phyloP scores from a whole-genome alignment of 257 asterid genomes.

The Solanum lycopersicoides region DNA sequence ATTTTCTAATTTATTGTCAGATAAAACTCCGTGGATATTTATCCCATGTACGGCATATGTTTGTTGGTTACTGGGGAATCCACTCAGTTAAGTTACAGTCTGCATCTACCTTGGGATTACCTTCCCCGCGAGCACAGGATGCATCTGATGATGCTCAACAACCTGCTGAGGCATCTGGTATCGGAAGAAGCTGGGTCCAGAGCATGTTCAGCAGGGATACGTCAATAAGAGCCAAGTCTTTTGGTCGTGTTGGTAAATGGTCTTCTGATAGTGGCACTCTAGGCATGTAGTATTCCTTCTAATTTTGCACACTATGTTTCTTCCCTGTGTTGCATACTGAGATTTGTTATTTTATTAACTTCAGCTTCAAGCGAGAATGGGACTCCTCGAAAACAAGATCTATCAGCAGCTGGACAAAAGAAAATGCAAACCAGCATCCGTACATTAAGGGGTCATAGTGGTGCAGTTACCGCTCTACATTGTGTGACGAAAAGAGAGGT shows the following conservation, averaged over 20 bases:
- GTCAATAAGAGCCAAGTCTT: constrained; percentile 50
- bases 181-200: constrained; percentile 97
- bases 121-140: constrained; percentile 87
- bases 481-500: constrained; percentile 94
- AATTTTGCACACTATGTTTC: constrained; percentile 1
- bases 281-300: constrained; percentile 11
- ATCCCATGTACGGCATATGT: constrained; percentile 76
- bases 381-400: constrained; percentile 51
- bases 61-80: constrained; percentile 83
- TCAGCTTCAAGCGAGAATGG: constrained; percentile 58
- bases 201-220: constrained; percentile 94
- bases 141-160: constrained; percentile 46
- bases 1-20: constrained; percentile 29
- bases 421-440: constrained; percentile 78
- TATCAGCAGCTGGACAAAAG: constrained; percentile 66
- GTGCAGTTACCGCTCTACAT: constrained; percentile 86
- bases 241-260: constrained; percentile 57
- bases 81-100: constrained; percentile 64
- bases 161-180: constrained; percentile 79
- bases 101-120: constrained; percentile 51
- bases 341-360: constrained; percentile 4
- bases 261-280: constrained; percentile 50
- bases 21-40: constrained; percentile 77
- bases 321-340: constrained; percentile 9
- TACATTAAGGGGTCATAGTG: constrained; percentile 81